Evolutionary conservation across 345 rosid genomes (phyloP).

Genomic region (Psidium guajava): DNA sequence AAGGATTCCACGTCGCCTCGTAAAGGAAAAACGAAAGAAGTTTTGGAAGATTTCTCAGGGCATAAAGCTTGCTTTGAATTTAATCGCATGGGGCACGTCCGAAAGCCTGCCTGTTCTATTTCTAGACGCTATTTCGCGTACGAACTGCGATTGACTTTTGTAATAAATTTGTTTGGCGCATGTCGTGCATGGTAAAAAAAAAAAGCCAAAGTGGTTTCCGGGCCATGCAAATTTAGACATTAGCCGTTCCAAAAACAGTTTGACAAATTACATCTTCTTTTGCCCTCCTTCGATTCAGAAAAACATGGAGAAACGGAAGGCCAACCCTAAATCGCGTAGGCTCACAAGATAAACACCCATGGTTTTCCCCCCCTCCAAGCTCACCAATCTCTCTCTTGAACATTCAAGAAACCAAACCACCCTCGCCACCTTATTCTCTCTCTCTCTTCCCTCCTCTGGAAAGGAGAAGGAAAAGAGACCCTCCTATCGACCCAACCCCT

Average conservation of each 20-base stretch:
- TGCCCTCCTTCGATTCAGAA: background rate
- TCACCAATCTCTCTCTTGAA: background rate
- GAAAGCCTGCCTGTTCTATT: background rate
- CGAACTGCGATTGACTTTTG: background rate
- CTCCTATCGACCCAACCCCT: background rate
- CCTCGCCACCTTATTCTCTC: background rate
- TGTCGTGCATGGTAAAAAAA: background rate
- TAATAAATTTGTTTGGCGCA: background rate
- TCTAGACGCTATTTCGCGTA: background rate
- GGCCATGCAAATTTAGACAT: background rate
- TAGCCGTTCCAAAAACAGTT: background rate
- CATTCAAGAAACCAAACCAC: background rate
- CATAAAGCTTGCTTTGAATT: background rate
- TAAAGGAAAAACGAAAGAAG: background rate
- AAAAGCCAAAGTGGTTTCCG: background rate
- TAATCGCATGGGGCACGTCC: background rate
- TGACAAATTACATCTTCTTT: background rate
- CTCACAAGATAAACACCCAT: background rate
- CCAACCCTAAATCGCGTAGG: background rate
- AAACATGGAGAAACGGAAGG: background rate
- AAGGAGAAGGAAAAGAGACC: background rate
- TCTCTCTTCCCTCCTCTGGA: background rate
- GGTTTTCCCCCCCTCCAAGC: background rate
- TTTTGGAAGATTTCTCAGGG: background rate
- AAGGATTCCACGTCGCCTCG: background rate